A percentile compares a stretch with the other conserved stretches of the same genome.
Evolutionary conservation across 768 basidiomycete species (phyloP).

Genomic region (Boletus sensibilis): DNA sequence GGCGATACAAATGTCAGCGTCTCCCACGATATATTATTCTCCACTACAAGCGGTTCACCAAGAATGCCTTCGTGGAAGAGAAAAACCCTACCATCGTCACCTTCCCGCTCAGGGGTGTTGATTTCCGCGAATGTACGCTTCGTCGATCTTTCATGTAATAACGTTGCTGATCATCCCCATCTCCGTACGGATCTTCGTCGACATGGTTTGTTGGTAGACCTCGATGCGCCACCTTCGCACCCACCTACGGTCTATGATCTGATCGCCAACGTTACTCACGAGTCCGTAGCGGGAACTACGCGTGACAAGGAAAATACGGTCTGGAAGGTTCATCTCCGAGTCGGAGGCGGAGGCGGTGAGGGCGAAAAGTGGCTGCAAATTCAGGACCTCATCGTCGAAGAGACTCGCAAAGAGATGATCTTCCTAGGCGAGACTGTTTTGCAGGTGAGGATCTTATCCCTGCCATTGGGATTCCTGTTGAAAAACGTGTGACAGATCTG

Average conservation of each 20-base stretch:
- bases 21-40: conserved; percentile 92
- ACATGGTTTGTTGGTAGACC: conserved; percentile 49
- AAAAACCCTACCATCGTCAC: conserved; percentile 99
- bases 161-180: conserved; percentile 20
- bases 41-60: conserved; percentile 95
- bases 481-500: conserved; percentile 48
- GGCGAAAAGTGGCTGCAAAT: conserved; percentile 95
- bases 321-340: conserved; percentile 89
- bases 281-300: conserved; percentile 94
- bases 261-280: conserved; percentile 92
- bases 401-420: conserved; percentile 97
- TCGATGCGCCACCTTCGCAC: conserved; percentile 64
- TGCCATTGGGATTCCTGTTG: conserved; percentile 4
- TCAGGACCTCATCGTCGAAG: conserved; percentile 94
- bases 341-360: conserved; percentile 72
- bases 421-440: conserved; percentile 95
- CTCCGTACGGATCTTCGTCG: conserved; percentile 26
- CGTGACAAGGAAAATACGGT: conserved; percentile 87
- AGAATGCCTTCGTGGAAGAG: conserved; percentile 95
- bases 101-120: conserved; percentile 90
- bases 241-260: conserved; percentile 83
- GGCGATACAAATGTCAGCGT: conserved; percentile 85
- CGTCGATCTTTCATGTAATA: conserved; percentile 23
- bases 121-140: conserved; percentile 85
- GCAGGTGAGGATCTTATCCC: conserved; percentile 56